A percentile compares a stretch with the other conserved stretches of the same genome.
Evolutionary conservation across 2,329 filamentous ascomycete species (phyloP).

Genomic region (Alternaria ventricosa): DNA sequence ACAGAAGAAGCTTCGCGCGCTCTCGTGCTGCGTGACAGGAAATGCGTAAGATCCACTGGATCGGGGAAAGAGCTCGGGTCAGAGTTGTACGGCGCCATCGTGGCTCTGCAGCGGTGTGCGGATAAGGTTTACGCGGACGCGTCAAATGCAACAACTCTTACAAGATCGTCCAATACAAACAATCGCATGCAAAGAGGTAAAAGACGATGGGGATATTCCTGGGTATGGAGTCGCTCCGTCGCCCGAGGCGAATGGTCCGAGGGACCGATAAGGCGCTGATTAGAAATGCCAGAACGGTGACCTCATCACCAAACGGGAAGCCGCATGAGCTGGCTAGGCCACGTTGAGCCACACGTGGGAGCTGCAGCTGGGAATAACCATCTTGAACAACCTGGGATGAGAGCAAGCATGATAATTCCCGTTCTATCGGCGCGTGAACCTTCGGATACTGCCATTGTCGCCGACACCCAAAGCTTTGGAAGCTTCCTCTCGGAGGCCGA

Average conservation of each 20-base stretch:
- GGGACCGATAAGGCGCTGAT: slow-evolving; percentile 31
- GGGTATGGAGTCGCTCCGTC: slow-evolving; percentile 10
- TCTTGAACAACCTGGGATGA: background rate
- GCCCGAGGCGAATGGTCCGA: slow-evolving; percentile 15
- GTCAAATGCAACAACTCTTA: slow-evolving; percentile 7
- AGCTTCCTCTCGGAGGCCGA: background rate
- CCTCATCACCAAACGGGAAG: slow-evolving; percentile 19
- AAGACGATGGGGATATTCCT: background rate
- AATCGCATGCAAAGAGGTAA: slow-evolving; percentile 15
- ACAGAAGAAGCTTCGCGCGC: slow-evolving; percentile 69
- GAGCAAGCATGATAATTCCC: background rate
- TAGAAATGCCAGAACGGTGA: slow-evolving; percentile 35
- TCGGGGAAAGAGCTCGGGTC: slow-evolving; percentile 45
- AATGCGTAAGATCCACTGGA: slow-evolving; percentile 79
- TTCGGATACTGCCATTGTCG: background rate
- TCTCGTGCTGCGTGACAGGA: slow-evolving; percentile 74
- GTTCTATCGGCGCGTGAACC: background rate
- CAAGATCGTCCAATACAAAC: slow-evolving; percentile 7
- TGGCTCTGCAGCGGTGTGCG: background rate
- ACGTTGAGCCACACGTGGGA: slow-evolving; percentile 8
- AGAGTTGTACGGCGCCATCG: slow-evolving; percentile 33
- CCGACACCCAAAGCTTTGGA: background rate
- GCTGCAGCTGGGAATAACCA: background rate
- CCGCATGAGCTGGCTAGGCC: slow-evolving; percentile 8
- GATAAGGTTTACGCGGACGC: background rate